Evolutionary conservation across 768 basidiomycete species (phyloP).

Genomic region (Lentinula sp.): DNA sequence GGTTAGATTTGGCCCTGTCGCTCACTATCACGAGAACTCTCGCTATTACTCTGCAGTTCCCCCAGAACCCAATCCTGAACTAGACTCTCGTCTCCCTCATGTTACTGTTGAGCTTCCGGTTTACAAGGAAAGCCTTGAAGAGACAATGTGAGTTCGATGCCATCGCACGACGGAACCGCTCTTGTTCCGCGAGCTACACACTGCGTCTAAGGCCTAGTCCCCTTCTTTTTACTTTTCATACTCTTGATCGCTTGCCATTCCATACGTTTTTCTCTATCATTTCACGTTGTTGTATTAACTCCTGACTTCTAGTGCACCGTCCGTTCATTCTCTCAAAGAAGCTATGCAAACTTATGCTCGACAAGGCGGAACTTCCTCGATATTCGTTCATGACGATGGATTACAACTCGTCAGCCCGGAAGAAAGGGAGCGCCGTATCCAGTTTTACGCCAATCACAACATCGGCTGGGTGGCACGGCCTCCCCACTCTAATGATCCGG

Average conservation of each 20-base stretch:
- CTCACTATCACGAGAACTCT: slow-evolving; percentile 82
- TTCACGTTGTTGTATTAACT: not conserved
- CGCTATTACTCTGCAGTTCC: slow-evolving; percentile 71
- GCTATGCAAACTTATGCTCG: slow-evolving; percentile 90
- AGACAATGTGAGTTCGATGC: slow-evolving; percentile 62
- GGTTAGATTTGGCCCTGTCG: slow-evolving; percentile 69
- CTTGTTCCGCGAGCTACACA: not conserved
- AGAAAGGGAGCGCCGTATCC: slow-evolving; percentile 61
- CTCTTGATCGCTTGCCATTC: not conserved
- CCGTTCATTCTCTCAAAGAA: slow-evolving; percentile 72
- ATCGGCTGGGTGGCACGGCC: slow-evolving; percentile 86
- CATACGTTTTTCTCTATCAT: not conserved
- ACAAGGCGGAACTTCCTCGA: slow-evolving; percentile 79
- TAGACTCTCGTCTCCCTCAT: slow-evolving; percentile 65
- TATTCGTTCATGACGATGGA: slow-evolving; percentile 83
- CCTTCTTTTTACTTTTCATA: not conserved
- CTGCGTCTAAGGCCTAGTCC: not conserved
- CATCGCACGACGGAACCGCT: slow-evolving; percentile 7
- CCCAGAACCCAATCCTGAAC: slow-evolving; percentile 54
- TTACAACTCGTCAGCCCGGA: slow-evolving; percentile 58
- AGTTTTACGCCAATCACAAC: slow-evolving; percentile 71
- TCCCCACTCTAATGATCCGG: slow-evolving; percentile 49
- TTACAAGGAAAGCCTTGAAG: slow-evolving; percentile 80
- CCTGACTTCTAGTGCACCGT: slow-evolving; percentile 47
- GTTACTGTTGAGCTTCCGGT: slow-evolving; percentile 82